Conservation (phyloP, 257 asterid species). For the Solanum sejunctum region DNA sequence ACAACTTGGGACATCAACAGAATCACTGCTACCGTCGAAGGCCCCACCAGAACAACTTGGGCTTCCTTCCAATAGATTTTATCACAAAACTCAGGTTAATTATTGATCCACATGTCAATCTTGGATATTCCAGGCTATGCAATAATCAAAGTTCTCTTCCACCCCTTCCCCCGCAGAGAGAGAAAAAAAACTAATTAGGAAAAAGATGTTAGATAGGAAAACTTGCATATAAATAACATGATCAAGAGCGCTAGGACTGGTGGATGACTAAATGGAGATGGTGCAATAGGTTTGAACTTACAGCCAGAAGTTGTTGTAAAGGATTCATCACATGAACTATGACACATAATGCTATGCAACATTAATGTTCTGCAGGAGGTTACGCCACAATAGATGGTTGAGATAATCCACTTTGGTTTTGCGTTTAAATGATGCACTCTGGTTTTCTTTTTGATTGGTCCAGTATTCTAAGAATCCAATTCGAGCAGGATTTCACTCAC, state of each 20-base stretch:
- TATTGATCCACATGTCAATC: neutral
- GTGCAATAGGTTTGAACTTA: neutral
- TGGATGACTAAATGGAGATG: neutral
- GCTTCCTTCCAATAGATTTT: conserved; percentile 21
- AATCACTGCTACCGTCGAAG: conserved; percentile 49
- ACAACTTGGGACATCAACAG: conserved; percentile 21
- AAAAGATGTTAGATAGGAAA: neutral
- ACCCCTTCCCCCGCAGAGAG: neutral
- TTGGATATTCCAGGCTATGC: neutral
- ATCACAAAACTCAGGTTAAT: conserved; percentile 32
- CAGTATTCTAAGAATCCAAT: neutral
- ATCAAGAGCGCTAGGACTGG: neutral
- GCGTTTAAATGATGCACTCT: neutral
- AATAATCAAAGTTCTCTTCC: neutral
- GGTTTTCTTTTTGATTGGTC: neutral
- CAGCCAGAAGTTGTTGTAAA: neutral
- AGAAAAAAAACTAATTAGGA: neutral
- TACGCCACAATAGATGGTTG: neutral
- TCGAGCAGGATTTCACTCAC: neutral
- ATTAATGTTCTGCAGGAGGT: neutral
- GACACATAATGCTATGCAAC: neutral
- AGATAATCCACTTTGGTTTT: neutral
- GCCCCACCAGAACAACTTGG: conserved; percentile 20
- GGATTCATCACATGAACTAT: neutral
- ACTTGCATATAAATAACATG: neutral